Evolutionary conservation across 768 basidiomycete species (phyloP), one percentile per base, ranked within the genome.

Genomic region (Mycena leptocephala): DNA sequence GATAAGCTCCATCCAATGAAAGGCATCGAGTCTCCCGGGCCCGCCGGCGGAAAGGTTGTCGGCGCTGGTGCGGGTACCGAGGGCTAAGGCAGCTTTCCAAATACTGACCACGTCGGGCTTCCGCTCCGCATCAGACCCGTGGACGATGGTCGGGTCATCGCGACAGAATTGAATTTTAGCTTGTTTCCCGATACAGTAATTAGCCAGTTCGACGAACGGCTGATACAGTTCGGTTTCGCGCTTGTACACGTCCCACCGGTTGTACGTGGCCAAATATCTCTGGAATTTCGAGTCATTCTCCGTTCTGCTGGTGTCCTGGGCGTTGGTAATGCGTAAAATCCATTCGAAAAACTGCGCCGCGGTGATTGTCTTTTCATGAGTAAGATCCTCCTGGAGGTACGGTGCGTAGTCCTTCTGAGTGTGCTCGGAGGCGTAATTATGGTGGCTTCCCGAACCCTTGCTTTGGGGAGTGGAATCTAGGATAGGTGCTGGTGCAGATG

Each of bases 401-500:
- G 62, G 53, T 28, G 63, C 71, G n/a, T 72, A 72, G 53, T 72
- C 62, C 61, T 63, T 46, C 53, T 72, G 71, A 35, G 63, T 72
- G 55, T 72, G 71, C 53, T 72, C 39, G 71, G 53, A 43, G 39
- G 71, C 55, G 32, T 72, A 37, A 43, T 65, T 65, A 8, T 26
- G 51, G 37, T 65, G 62, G 63, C 39, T 72, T 55, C 53, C 71
- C 53, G 71, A 56, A 30, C 71, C 71, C 32, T 22, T 43, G 71
- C 41, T 72, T 26, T 46, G n/a, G 63, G 62, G 71, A 37, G 71
- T 72, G 63, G 70, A 56, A 32, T 55, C 28, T 59, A 59, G 56
- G 56, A 70, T 59, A 59, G 68, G 56, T 14, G 68, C 66, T 56
- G 66, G 68, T 43, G 55, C 68, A 32, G 68, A 70, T 70, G 68